Evolutionary conservation across 116 monocot genomes (phyloP), one percentile per base, ranked within the genome.

Genomic region (Papilionanthe hybrid): DNA sequence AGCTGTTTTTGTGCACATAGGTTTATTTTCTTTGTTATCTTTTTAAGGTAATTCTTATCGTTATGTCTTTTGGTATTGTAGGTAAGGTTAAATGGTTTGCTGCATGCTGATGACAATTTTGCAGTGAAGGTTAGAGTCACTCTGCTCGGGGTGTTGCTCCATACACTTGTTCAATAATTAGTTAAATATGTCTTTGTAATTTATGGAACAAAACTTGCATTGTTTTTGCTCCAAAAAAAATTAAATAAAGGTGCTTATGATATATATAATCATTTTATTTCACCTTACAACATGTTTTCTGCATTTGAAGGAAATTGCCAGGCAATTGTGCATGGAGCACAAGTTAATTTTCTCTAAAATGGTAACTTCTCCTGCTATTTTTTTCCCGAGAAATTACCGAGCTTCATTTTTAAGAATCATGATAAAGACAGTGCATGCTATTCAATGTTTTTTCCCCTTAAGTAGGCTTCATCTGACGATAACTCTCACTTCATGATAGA

Each of bases 381-480:
- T 79, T 81, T 63, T 42, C 29, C 5, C 66, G 73, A 45, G 45
- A 72, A n/a, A 43, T 18, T 49, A 50, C 65, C 10, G 41, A 63
- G 18, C 13, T 75, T 63, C 47, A 68, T n/a, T 17, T 42, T 43
- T 15, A 44, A 17, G 12, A 2, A 75, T 75, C 27, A 13, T 73
- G 42, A 13, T 18, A 43, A 73, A 73, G 44, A 32, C 23, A 44
- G 44, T 44, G 0, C 44, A 50, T 68, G 47, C 53, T n/a, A 17
- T 78, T 17, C 55, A 60, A 37, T 37, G 37, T 19, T 78, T 82
- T 80, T 75, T 6, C 15, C 65, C 42, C 23, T 44, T 79, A 58
- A 76, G 8, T 72, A 98, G 98, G 93, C 90, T 15, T 94, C 95
- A 71, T 98, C 88, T 45, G 98, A 94, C 84, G 98, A 94, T 72